Evolutionary conservation across 2,329 filamentous ascomycete species (phyloP).

Genomic region (Colletotrichum liriopes): DNA sequence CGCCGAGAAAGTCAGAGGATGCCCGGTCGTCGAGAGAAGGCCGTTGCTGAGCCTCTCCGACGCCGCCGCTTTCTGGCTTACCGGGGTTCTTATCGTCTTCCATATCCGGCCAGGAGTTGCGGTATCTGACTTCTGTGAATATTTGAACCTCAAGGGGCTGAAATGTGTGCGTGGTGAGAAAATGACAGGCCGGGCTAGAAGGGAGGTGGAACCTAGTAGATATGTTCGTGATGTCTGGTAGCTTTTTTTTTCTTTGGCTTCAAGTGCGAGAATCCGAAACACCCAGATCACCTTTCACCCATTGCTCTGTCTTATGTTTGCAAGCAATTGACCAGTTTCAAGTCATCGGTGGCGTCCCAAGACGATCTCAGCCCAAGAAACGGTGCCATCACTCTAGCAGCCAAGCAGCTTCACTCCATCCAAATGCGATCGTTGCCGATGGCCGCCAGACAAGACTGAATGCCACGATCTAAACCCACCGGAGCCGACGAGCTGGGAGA

Average conservation of each 20-base stretch:
- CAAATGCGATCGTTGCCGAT: neutral
- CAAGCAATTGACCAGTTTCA: too few species aligned
- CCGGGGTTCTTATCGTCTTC: neutral
- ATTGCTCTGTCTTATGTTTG: neutral
- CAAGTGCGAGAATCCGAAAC: neutral
- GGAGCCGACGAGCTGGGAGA: neutral
- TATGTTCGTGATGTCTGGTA: neutral
- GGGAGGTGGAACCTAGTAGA: neutral
- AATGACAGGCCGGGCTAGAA: neutral
- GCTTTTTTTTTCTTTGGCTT: neutral
- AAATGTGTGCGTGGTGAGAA: neutral
- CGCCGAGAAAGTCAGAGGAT: conserved; percentile 32
- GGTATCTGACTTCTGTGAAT: neutral
- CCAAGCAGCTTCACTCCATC: neutral
- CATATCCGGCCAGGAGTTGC: neutral
- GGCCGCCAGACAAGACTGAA: neutral
- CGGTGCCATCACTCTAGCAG: neutral
- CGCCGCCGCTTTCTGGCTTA: neutral
- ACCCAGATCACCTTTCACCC: neutral
- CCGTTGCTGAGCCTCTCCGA: neutral
- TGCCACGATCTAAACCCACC: neutral
- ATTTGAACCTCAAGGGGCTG: too few species aligned
- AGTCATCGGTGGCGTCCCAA: conserved; percentile 14
- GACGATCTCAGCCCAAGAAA: conserved; percentile 4
- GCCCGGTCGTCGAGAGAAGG: conserved; percentile 2